These are phyloP conservation scores for Kodamaea laetipori DNA, from an alignment of 805 yeast genomes.

Conservation along the genomic window DNA sequence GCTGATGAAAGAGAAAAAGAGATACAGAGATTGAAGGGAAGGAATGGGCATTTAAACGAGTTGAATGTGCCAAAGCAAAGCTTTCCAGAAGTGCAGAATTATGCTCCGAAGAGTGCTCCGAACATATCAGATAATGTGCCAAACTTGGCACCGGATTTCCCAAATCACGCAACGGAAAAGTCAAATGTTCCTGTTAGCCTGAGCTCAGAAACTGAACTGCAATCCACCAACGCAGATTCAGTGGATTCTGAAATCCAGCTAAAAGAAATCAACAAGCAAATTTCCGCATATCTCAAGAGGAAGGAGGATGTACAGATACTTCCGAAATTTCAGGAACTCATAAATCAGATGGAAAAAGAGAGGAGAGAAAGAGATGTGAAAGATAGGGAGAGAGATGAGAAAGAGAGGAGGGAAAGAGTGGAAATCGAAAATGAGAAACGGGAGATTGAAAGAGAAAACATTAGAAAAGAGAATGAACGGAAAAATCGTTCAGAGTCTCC, in stretches of 20 bases:
- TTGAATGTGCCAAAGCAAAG: neutral
- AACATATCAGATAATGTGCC: neutral
- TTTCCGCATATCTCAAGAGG: neutral
- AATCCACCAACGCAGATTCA: neutral
- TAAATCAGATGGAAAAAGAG: slow-evolving; percentile 1
- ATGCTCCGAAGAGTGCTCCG: neutral
- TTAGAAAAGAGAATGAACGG: no score
- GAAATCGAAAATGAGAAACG: neutral
- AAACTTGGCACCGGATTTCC: no score
- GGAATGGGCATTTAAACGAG: no score
- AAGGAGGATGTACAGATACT: slow-evolving; percentile 4
- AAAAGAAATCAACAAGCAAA: neutral
- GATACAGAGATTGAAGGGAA: slow-evolving; percentile 4
- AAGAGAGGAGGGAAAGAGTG: neutral
- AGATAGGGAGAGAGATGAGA: no score
- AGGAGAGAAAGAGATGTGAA: neutral
- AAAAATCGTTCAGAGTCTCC: no score
- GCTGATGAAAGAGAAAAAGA: slow-evolving; percentile 14
- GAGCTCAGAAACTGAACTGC: neutral
- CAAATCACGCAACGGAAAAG: no score
- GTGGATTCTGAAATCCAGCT: neutral
- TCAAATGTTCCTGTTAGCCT: no score
- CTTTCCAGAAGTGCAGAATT: neutral
- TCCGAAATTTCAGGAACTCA: slow-evolving; percentile 14
- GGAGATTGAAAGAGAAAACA: no score